Evolutionary conservation across 257 asterid genomes (phyloP).

Genomic region (Salvia splendens): DNA sequence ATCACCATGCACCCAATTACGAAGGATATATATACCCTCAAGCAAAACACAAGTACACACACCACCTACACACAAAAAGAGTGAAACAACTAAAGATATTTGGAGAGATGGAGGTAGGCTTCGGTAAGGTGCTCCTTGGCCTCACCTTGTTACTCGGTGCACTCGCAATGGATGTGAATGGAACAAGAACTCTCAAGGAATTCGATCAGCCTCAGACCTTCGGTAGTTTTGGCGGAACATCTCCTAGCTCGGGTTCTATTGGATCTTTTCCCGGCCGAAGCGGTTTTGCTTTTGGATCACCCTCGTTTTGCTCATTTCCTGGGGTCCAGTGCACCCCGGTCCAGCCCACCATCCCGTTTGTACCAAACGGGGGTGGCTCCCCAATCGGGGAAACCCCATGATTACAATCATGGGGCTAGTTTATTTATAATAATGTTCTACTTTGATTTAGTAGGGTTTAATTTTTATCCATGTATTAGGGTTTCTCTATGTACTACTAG

Average conservation of each 20-base stretch:
- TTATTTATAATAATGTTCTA: neutral
- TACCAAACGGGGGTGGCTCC: conserved; percentile 14
- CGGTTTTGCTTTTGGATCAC: conserved; percentile 10
- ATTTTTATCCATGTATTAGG: neutral
- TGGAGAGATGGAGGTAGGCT: conserved; percentile 40
- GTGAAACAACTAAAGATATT: neutral
- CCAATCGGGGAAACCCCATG: neutral
- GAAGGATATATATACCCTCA: conserved; percentile 12
- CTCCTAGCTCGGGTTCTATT: conserved; percentile 8
- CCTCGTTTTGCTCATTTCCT: conserved; percentile 26
- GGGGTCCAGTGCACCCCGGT: conserved; percentile 27
- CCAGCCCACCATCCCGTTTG: conserved; percentile 25
- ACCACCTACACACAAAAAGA: neutral
- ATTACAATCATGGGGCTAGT: neutral
- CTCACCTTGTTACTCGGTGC: conserved; percentile 34
- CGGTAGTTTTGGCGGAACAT: conserved; percentile 21
- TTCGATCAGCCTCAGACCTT: conserved; percentile 36
- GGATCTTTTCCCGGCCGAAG: conserved; percentile 27
- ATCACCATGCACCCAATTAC: neutral
- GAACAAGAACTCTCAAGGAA: conserved; percentile 32
- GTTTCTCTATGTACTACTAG: neutral
- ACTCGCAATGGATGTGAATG: conserved; percentile 32
- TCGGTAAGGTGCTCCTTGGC: conserved; percentile 34
- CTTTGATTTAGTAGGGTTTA: no score
- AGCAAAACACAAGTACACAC: conserved; percentile 20